Conservation (phyloP, 225 moss, liverwort and hornwort species). For the Neckera pumila region DNA sequence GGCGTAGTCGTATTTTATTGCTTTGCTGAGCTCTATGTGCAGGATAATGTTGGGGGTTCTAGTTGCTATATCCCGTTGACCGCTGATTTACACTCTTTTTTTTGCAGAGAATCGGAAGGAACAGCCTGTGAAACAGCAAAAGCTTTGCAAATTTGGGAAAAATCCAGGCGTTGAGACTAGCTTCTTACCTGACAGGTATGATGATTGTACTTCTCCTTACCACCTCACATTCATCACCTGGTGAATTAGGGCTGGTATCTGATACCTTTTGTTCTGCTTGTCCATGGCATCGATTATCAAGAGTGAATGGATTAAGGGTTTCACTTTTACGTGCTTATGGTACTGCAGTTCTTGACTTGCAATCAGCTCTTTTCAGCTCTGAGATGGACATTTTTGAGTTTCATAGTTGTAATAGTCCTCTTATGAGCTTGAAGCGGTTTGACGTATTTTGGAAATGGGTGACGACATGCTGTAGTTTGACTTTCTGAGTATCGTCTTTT, state of each 20-base stretch:
- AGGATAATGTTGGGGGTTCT: background rate
- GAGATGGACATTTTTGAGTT: background rate
- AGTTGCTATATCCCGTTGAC: background rate
- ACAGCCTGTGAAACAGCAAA: constrained; percentile 49
- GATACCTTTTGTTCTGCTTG: background rate
- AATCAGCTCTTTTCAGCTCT: background rate
- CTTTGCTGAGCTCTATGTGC: background rate
- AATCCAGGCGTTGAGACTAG: constrained; percentile 84
- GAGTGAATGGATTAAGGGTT: background rate
- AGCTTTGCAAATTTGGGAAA: constrained; percentile 84
- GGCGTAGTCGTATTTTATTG: background rate
- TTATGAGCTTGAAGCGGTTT: background rate
- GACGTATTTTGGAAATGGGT: background rate
- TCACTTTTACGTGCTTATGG: background rate
- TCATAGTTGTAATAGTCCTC: background rate
- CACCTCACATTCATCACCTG: background rate
- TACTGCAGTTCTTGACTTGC: background rate
- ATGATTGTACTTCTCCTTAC: constrained; percentile 22
- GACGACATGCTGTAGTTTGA: background rate
- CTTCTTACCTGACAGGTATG: constrained; percentile 95
- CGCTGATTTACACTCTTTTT: background rate
- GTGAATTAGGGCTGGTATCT: background rate
- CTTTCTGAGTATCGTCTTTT: background rate
- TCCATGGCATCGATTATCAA: background rate
- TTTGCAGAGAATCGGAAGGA: constrained; percentile 33